A percentile compares a stretch with the other conserved stretches of the same genome.
phyloP scores from a whole-genome alignment of 1,284 basidiomycete species.

The Crucibulum cyathiforme region DNA sequence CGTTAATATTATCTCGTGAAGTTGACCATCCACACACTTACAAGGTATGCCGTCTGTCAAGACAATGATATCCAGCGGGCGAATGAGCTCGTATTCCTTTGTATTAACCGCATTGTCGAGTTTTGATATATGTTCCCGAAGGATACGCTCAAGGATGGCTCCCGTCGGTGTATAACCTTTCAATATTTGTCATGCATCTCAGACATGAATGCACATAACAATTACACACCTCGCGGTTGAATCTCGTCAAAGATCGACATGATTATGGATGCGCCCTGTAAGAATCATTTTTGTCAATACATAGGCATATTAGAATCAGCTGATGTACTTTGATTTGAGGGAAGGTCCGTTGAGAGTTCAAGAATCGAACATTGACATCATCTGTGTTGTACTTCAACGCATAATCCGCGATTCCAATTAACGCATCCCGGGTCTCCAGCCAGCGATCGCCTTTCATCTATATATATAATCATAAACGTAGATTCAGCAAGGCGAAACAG shows the following conservation, averaged over 20 bases:
- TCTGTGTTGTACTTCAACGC: slow-evolving; percentile 28
- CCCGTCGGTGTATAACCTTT: slow-evolving; percentile 27
- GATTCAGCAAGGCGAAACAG: not conserved
- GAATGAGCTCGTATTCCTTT: slow-evolving; percentile 10
- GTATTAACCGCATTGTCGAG: slow-evolving; percentile 16
- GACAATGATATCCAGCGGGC: slow-evolving; percentile 36
- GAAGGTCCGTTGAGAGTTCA: slow-evolving; percentile 23
- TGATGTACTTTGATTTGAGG: slow-evolving; percentile 14
- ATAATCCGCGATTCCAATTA: slow-evolving; percentile 31
- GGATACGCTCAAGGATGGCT: slow-evolving; percentile 15
- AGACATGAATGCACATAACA: not conserved
- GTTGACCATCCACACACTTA: slow-evolving; percentile 9
- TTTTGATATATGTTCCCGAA: slow-evolving; percentile 19
- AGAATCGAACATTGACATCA: slow-evolving; percentile 31
- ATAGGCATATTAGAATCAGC: not conserved
- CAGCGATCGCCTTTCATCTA: slow-evolving; percentile 25
- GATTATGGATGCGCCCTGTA: not conserved
- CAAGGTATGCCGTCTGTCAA: slow-evolving; percentile 36
- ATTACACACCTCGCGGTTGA: not conserved
- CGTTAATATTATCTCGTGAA: not conserved
- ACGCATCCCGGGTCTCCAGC: slow-evolving; percentile 29
- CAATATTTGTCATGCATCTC: not conserved
- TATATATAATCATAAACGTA: not conserved
- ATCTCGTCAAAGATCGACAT: not conserved
- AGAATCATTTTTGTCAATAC: not conserved